phyloP scores from a whole-genome alignment of 108 stramenopile species.

The Poteriospumella lacustris region DNA sequence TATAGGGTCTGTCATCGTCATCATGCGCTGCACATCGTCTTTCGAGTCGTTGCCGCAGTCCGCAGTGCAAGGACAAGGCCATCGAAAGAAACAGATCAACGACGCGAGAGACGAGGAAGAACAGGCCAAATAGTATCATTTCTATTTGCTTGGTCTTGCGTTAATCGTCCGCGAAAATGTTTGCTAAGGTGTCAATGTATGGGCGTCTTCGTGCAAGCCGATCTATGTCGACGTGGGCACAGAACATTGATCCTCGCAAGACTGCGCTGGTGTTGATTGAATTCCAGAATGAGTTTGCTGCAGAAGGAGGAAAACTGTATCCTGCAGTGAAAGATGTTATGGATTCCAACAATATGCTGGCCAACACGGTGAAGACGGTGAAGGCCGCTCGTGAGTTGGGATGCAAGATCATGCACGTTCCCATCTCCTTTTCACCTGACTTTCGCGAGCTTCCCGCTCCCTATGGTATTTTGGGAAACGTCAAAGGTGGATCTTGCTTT shows the following conservation, averaged over 20 bases:
- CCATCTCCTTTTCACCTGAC: slow-evolving; percentile 57
- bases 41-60: no score
- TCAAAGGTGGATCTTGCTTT: slow-evolving; percentile 63
- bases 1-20: no score
- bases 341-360: slow-evolving; percentile 55
- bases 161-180: no score
- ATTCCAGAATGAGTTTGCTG: slow-evolving; percentile 73
- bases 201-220: no score
- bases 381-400: slow-evolving; percentile 55
- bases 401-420: slow-evolving; percentile 58
- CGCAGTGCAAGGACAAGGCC: no score
- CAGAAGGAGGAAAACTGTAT: slow-evolving; percentile 64
- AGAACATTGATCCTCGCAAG: background rate
- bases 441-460: slow-evolving; percentile 55
- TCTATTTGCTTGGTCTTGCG: no score
- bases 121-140: no score
- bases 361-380: slow-evolving; percentile 50
- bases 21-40: no score
- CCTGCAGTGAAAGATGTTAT: slow-evolving; percentile 61
- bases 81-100: no score
- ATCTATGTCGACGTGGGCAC: background rate
- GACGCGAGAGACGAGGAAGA: no score
- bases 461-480: slow-evolving; percentile 64
- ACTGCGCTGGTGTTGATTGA: slow-evolving; percentile 70
- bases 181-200: no score